Evolutionary conservation across 768 basidiomycete species (phyloP), one percentile per base, ranked within the genome.

Genomic region (Termitomyces sp.): DNA sequence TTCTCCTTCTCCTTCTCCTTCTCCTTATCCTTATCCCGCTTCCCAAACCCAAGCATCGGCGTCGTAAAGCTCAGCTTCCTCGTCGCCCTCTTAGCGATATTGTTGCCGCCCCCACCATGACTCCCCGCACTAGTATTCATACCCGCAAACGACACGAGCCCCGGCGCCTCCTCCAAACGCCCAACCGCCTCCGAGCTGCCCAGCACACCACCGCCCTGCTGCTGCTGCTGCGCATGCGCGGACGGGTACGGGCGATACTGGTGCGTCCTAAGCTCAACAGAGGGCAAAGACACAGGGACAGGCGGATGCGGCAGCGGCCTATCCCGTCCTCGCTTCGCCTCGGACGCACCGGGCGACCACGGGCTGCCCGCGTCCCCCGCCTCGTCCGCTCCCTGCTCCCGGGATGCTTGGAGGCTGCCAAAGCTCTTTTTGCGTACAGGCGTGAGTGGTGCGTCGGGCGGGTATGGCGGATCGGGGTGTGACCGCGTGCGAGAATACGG

Each of bases 41-140:
- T 80, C 69, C 77, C 79, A 73, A 77, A 81, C 66, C 77, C 77
- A 60, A 89, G 81, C 50, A 83, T 82, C 50, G 85, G 82, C 51
- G 81, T 77, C 24, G 79, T 79, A 56, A 90, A 68, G 68, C 89
- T 91, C 70, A 91, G 70, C 73, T 91, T 90, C 55, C 87, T 76
- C 65, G 74, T 78, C 58, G 82, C 74, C 42, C 73, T 72, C 65
- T 73, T 81, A 56, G 72, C 60, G n/a, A 64, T 52, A 5, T n/a
- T 41, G 22, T 39, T 55, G 9, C 50, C 54, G 41, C 65, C 68
- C 55, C 55, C 66, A 9, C 62, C 57, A 31, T 55, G 68, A 33
- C 67, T 68, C 57, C 54, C 66, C 5, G 63, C 54, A 29, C 59
- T 70, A 24, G 59, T 64, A 42, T 54, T 59, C 37, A 47, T 49